Percentiles rank a stretch among this genome's conserved stretches.
Evolutionary conservation across 768 basidiomycete species (phyloP).

Genomic region (Exidia glandulosa): DNA sequence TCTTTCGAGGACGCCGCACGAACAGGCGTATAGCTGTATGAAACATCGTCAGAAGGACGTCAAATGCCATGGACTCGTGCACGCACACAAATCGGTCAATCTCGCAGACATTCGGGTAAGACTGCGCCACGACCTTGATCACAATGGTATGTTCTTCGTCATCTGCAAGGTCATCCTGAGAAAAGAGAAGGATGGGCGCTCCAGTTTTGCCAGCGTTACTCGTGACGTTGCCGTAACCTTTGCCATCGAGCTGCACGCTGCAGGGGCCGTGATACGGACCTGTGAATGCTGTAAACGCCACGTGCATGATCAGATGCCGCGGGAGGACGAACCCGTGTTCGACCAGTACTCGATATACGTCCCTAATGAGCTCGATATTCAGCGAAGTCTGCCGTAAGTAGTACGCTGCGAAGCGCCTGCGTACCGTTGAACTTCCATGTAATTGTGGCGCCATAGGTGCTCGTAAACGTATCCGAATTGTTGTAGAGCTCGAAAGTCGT

Average conservation of each 20-base stretch:
- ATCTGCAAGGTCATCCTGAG: not conserved
- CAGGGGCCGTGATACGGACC: slow-evolving; percentile 5
- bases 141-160: not conserved
- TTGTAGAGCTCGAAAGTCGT: slow-evolving; percentile 3
- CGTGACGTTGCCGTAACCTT: not conserved
- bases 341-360: slow-evolving; percentile 3
- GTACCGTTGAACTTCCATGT: slow-evolving; percentile 2
- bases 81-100: slow-evolving; percentile 4
- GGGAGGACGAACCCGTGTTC: not conserved
- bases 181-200: not conserved
- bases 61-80: not conserved
- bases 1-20: not conserved
- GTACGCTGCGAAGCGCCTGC: not conserved
- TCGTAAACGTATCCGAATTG: slow-evolving; percentile 3
- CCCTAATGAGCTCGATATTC: not conserved
- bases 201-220: not conserved
- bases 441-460: not conserved
- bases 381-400: no score
- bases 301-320: not conserved
- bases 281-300: not conserved
- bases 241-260: not conserved
- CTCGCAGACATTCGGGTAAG: slow-evolving; percentile 5
- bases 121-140: not conserved
- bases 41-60: not conserved
- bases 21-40: not conserved